phyloP scores from a whole-genome alignment of 2,329 filamentous ascomycete species.

The Fusarium robinianum region DNA sequence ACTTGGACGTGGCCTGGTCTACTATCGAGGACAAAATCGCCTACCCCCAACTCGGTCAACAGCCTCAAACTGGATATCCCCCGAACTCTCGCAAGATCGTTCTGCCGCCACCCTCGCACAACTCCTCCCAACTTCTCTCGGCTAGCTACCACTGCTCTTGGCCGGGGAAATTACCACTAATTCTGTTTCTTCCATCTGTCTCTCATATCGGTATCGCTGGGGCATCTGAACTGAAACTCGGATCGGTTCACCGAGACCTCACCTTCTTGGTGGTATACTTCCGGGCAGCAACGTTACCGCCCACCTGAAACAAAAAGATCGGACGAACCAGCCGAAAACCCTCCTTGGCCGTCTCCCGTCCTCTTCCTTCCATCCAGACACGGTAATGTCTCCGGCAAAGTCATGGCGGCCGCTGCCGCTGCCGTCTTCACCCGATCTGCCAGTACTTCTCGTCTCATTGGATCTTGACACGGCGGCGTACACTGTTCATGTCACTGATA shows the following conservation, averaged over 20 bases:
- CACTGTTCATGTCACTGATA: conserved; percentile 69
- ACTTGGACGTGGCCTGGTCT: no score
- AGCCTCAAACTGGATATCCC: conserved; percentile 8
- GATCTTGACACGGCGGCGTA: conserved; percentile 62
- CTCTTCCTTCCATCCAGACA: background rate
- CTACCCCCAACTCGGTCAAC: conserved; percentile 3
- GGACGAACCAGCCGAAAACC: no score
- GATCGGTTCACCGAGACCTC: no score
- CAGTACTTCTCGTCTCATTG: conserved; percentile 67
- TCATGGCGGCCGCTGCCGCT: conserved; percentile 56
- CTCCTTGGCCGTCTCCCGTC: background rate
- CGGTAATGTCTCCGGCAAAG: conserved; percentile 39
- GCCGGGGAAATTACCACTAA: no score
- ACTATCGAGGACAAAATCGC: conserved; percentile 12
- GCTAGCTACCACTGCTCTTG: no score
- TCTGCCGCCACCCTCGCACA: background rate
- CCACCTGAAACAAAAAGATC: background rate
- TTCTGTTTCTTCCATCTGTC: no score
- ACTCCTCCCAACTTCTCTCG: no score
- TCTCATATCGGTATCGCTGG: no score
- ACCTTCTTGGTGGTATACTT: no score
- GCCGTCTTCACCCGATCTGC: conserved; percentile 49
- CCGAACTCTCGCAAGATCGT: conserved; percentile 5
- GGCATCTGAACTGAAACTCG: no score
- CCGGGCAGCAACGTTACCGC: no score